phyloP scores from a whole-genome alignment of 148 eudicot species.

The Bassia scoparia region DNA sequence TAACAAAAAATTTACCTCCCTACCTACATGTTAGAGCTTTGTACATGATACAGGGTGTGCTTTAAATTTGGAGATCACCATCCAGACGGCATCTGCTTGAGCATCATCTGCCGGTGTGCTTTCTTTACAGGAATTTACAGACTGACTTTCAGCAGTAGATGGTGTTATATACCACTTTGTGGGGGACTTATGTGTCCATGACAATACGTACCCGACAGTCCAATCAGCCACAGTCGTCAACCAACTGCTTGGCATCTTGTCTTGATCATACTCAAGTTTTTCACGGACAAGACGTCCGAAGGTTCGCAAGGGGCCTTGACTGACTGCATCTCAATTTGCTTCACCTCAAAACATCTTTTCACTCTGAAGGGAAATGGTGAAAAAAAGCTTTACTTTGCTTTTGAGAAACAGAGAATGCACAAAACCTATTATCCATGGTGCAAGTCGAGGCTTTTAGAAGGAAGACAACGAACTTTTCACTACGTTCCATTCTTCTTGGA shows the following conservation, averaged over 20 bases:
- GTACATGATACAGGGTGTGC: slow-evolving; percentile 31
- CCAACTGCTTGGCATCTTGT: slow-evolving; percentile 9
- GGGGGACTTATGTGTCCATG: slow-evolving; percentile 3
- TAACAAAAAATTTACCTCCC: slow-evolving; percentile 31
- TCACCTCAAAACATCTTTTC: slow-evolving; percentile 4
- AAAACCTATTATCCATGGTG: slow-evolving; percentile 9
- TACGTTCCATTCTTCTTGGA: slow-evolving; percentile 38
- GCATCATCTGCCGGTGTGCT: slow-evolving; percentile 11
- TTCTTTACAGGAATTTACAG: slow-evolving; percentile 22
- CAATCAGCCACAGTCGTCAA: slow-evolving; percentile 14
- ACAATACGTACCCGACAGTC: slow-evolving; percentile 9
- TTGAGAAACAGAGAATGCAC: slow-evolving; percentile 16
- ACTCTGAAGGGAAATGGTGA: slow-evolving; percentile 3
- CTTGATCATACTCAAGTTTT: slow-evolving; percentile 26
- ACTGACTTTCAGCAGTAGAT: slow-evolving; percentile 3
- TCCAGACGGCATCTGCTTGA: slow-evolving; percentile 17
- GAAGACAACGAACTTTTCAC: slow-evolving; percentile 6
- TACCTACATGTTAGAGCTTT: slow-evolving; percentile 37
- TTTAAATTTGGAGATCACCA: slow-evolving; percentile 4
- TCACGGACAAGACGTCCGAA: slow-evolving; percentile 11
- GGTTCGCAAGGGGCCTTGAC: slow-evolving; percentile 24
- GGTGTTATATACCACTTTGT: not conserved
- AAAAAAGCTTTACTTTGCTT: slow-evolving; percentile 19
- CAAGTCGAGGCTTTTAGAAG: not conserved
- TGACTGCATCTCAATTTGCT: slow-evolving; percentile 9